Conservation (phyloP, 306 rosid genomes). For the Casuarina glauca region DNA sequence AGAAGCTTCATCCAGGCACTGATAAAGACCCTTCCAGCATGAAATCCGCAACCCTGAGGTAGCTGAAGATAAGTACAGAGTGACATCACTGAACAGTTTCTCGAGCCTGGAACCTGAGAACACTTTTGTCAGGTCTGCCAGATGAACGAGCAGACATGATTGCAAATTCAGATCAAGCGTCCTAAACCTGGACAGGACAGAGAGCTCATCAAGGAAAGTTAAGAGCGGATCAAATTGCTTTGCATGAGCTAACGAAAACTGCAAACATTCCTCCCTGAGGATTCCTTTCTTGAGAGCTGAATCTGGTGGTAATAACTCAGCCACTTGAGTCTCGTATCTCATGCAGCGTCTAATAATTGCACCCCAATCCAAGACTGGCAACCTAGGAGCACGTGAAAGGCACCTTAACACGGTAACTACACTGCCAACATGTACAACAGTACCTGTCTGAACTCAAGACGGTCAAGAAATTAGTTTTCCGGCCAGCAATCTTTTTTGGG, state of each 20-base stretch:
- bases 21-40: conserved; percentile 88
- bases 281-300: conserved; percentile 49
- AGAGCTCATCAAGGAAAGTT: conserved; percentile 85
- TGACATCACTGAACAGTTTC: conserved; percentile 63
- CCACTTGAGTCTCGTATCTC: conserved; percentile 68
- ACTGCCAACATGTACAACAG: conserved; percentile 33
- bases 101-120: conserved; percentile 83
- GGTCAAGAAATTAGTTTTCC: conserved; percentile 27
- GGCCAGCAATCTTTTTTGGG: neutral
- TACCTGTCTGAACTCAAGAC: conserved; percentile 50
- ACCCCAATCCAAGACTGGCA: conserved; percentile 92
- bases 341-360: conserved; percentile 77
- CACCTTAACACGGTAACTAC: conserved; percentile 65
- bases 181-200: conserved; percentile 74
- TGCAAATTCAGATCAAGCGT: conserved; percentile 73
- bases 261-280: conserved; percentile 71
- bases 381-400: conserved; percentile 88
- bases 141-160: conserved; percentile 67
- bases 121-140: conserved; percentile 65
- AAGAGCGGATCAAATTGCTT: conserved; percentile 72
- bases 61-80: conserved; percentile 50
- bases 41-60: conserved; percentile 53
- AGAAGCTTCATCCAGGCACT: conserved; percentile 73
- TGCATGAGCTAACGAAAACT: conserved; percentile 83
- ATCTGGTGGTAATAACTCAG: conserved; percentile 33